Conservation (phyloP, 345 rosid genomes). For the Viola odorata region DNA sequence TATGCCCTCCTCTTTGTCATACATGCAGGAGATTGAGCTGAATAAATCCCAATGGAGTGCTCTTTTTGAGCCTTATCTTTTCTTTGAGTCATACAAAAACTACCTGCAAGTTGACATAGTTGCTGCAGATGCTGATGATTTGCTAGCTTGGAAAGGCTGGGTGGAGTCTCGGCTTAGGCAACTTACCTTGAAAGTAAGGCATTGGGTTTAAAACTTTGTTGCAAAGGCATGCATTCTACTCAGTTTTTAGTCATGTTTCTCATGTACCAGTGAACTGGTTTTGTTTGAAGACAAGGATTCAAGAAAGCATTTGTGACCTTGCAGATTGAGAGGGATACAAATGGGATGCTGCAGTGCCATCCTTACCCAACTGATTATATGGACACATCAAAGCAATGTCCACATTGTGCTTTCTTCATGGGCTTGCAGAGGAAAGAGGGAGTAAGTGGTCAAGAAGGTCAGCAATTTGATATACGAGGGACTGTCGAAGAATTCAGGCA, state of each 20-base stretch:
- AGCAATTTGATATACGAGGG: constrained; percentile 67
- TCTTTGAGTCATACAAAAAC: constrained; percentile 67
- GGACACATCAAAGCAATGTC: constrained; percentile 45
- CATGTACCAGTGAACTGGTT: neutral
- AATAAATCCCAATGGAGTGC: constrained; percentile 57
- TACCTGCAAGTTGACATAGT: constrained; percentile 64
- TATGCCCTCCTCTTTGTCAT: constrained; percentile 8
- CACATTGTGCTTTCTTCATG: constrained; percentile 74
- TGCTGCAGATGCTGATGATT: constrained; percentile 52
- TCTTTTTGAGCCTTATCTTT: constrained; percentile 57
- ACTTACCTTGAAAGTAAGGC: constrained; percentile 55
- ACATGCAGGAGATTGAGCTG: constrained; percentile 52
- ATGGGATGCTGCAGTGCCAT: constrained; percentile 72
- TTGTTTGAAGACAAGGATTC: constrained; percentile 1
- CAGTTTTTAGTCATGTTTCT: constrained; percentile 4
- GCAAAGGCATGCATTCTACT: neutral
- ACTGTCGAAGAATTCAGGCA: constrained; percentile 64
- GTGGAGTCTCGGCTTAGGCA: constrained; percentile 75
- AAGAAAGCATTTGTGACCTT: constrained; percentile 5
- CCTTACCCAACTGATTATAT: constrained; percentile 60
- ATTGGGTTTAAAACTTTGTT: constrained; percentile 7
- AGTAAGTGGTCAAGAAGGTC: constrained; percentile 54
- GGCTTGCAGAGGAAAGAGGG: constrained; percentile 69
- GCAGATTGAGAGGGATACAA: constrained; percentile 73
- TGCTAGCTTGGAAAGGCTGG: constrained; percentile 75